Evolutionary conservation across 345 rosid genomes (phyloP).

Genomic region (Passiflora organensis): DNA sequence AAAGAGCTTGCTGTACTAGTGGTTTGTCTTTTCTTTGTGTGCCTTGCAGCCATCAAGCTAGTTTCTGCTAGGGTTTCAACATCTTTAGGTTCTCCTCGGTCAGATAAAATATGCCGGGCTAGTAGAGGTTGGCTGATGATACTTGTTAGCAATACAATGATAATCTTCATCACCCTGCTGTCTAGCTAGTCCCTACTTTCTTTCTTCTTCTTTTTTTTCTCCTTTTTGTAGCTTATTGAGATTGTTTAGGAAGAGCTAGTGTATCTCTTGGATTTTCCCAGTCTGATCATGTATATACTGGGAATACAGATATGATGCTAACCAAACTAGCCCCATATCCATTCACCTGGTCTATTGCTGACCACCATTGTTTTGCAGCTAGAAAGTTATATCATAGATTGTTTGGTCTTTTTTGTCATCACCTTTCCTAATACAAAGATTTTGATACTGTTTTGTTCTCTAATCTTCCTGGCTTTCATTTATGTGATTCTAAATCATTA

Average conservation of each 20-base stretch:
- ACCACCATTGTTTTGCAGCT: slow-evolving; percentile 6
- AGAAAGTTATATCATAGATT: slow-evolving; percentile 3
- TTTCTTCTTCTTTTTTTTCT: background rate
- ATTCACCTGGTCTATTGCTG: slow-evolving; percentile 49
- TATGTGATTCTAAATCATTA: too few relatives aligned
- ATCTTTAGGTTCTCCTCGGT: slow-evolving; percentile 25
- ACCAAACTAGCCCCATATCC: slow-evolving; percentile 57
- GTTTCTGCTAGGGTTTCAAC: slow-evolving; percentile 38
- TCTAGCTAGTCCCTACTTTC: slow-evolving; percentile 33
- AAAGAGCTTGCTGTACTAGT: slow-evolving; percentile 64
- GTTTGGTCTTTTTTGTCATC: background rate
- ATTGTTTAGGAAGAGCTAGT: slow-evolving; percentile 14
- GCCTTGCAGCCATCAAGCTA: slow-evolving; percentile 55
- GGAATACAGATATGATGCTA: slow-evolving; percentile 51
- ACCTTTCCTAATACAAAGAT: too few relatives aligned
- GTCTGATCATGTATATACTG: slow-evolving; percentile 23
- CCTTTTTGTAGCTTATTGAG: slow-evolving; percentile 3
- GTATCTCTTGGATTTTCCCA: slow-evolving; percentile 22
- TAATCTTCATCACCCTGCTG: slow-evolving; percentile 66
- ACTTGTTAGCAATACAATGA: slow-evolving; percentile 72
- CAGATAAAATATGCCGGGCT: slow-evolving; percentile 31
- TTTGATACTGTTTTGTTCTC: too few relatives aligned
- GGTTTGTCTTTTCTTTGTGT: slow-evolving; percentile 57
- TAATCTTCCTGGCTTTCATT: too few relatives aligned
- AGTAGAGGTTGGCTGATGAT: slow-evolving; percentile 73